A percentile compares a stretch with the other conserved stretches of the same genome.
Conservation (phyloP, 2,329 filamentous ascomycete species). For the Ramichloridium luteum region DNA sequence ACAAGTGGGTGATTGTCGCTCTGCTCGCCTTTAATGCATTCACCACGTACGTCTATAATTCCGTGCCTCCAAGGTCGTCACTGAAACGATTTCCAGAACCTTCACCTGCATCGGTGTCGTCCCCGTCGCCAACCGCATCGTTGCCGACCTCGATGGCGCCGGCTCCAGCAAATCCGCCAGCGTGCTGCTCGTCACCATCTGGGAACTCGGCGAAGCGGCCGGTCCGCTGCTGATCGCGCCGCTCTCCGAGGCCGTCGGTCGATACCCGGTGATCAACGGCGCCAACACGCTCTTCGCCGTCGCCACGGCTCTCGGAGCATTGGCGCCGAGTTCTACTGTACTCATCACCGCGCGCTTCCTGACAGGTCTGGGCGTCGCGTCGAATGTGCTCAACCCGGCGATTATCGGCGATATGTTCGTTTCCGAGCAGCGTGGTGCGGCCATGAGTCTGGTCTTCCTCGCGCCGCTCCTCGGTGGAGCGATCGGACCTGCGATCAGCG, state of each 20-base stretch:
- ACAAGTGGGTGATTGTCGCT: slow-evolving; percentile 42
- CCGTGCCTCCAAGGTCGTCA: slow-evolving; percentile 4
- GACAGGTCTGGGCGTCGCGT: slow-evolving; percentile 33
- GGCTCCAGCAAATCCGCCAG: slow-evolving; percentile 13
- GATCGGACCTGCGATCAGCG: slow-evolving; percentile 44
- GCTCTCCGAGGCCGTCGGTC: slow-evolving; percentile 33
- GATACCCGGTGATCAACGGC: slow-evolving; percentile 27
- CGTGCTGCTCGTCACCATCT: slow-evolving; percentile 36
- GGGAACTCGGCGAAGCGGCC: slow-evolving; percentile 37
- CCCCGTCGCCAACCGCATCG: slow-evolving; percentile 18
- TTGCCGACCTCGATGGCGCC: slow-evolving; percentile 16
- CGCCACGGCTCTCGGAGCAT: slow-evolving; percentile 28
- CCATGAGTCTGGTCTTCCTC: slow-evolving; percentile 46
- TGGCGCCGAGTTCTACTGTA: slow-evolving; percentile 26
- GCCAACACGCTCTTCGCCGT: slow-evolving; percentile 36
- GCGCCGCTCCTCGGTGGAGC: slow-evolving; percentile 48
- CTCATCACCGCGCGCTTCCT: slow-evolving; percentile 34
- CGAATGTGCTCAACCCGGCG: slow-evolving; percentile 48
- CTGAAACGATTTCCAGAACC: slow-evolving; percentile 16
- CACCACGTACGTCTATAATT: slow-evolving; percentile 35
- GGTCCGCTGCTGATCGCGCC: slow-evolving; percentile 36
- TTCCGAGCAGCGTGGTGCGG: slow-evolving; percentile 44
- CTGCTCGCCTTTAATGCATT: slow-evolving; percentile 45
- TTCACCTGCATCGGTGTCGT: slow-evolving; percentile 24
- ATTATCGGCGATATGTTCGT: slow-evolving; percentile 53